phyloP scores from a whole-genome alignment of 1,139 yeast genomes.

The Zhuliangozyma blackwelliae region DNA sequence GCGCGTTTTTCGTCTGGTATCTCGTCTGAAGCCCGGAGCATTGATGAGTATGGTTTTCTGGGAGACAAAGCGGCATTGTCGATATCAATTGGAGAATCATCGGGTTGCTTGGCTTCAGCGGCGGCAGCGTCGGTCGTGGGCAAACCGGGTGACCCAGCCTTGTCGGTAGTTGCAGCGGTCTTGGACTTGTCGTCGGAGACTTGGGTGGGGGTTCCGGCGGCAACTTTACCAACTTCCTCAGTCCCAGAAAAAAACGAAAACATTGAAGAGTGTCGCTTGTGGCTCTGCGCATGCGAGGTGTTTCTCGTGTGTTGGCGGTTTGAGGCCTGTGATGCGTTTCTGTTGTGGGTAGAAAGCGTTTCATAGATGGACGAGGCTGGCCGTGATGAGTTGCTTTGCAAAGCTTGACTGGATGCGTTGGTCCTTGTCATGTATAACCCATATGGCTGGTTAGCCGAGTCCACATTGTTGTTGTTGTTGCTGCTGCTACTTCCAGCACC shows the following conservation, averaged over 20 bases:
- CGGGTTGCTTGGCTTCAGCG: constrained; percentile 3
- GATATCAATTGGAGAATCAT: constrained; percentile 20
- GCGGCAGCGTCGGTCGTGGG: too few species aligned
- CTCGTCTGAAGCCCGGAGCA: constrained; percentile 10
- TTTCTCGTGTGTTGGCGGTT: constrained; percentile 13
- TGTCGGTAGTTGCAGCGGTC: background rate
- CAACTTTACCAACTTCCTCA: constrained; percentile 3
- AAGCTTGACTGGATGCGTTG: constrained; percentile 19
- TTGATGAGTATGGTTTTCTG: constrained; percentile 28
- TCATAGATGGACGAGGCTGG: constrained; percentile 47
- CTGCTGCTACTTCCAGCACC: constrained; percentile 17
- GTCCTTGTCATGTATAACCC: constrained; percentile 23
- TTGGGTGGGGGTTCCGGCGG: constrained; percentile 4
- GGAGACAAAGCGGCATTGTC: constrained; percentile 36
- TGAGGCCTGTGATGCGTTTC: constrained; percentile 23
- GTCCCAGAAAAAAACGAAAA: constrained; percentile 40
- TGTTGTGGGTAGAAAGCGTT: constrained; percentile 23
- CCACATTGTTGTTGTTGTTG: constrained; percentile 1
- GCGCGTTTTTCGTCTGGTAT: constrained; percentile 28
- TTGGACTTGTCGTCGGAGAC: constrained; percentile 3
- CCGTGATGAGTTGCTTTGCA: constrained; percentile 14
- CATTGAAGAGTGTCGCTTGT: constrained; percentile 43
- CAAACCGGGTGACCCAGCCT: too few species aligned
- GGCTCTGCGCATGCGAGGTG: constrained; percentile 25
- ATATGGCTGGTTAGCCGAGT: background rate